Evolutionary conservation across 2,329 filamentous ascomycete genomes (phyloP).

Genomic region (Pseudovirgaria hyperparasitica): DNA sequence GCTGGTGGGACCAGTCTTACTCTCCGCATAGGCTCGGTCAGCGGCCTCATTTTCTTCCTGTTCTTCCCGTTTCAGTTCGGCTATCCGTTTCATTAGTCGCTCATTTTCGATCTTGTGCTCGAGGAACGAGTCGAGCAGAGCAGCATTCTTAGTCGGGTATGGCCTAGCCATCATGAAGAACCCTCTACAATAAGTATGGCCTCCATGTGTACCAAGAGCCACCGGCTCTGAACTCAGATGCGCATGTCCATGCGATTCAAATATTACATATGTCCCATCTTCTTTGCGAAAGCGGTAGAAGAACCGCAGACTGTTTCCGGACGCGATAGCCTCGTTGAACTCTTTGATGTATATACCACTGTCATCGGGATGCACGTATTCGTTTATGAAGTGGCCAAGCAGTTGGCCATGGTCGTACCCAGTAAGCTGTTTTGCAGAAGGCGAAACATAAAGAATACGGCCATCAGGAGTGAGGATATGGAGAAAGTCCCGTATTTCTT

Average conservation of each 20-base stretch:
- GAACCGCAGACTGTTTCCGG: slow-evolving; percentile 64
- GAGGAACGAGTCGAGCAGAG: slow-evolving; percentile 78
- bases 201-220: slow-evolving; percentile 49
- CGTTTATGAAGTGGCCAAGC: slow-evolving; percentile 61
- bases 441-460: slow-evolving; percentile 74
- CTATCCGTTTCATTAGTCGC: slow-evolving; percentile 68
- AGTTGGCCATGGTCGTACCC: slow-evolving; percentile 63
- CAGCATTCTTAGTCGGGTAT: slow-evolving; percentile 79
- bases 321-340: slow-evolving; percentile 78
- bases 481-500: slow-evolving; percentile 79
- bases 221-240: slow-evolving; percentile 64
- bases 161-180: slow-evolving; percentile 89
- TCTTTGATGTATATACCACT: slow-evolving; percentile 71
- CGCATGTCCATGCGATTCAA: slow-evolving; percentile 86
- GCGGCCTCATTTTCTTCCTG: slow-evolving; percentile 62
- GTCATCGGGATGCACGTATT: slow-evolving; percentile 80
- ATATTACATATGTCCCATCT: slow-evolving; percentile 62
- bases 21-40: slow-evolving; percentile 44
- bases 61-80: slow-evolving; percentile 75
- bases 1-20: slow-evolving; percentile 44
- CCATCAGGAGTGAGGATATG: slow-evolving; percentile 80
- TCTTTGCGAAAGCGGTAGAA: slow-evolving; percentile 75
- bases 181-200: slow-evolving; percentile 57
- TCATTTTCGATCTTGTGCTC: slow-evolving; percentile 98
- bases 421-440: slow-evolving; percentile 60